A percentile compares a stretch with the other conserved stretches of the same genome.
Evolutionary conservation across 495 filamentous ascomycete genomes (phyloP).

Genomic region (Parachaetomium inaequale): DNA sequence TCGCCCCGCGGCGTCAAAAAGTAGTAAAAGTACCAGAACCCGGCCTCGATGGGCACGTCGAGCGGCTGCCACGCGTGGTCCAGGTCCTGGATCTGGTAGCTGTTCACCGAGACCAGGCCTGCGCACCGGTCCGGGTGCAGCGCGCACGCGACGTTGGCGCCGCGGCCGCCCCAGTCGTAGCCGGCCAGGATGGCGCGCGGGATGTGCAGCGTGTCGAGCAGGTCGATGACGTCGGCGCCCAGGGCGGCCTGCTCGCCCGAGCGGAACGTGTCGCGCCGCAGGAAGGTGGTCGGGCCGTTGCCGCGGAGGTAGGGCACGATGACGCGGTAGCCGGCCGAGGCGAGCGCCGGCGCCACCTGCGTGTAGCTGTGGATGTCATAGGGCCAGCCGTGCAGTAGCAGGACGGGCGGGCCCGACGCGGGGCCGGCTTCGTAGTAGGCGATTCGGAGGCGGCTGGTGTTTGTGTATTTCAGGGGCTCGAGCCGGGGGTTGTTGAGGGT

Average conservation of each 20-base stretch:
- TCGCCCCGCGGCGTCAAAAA: slow-evolving; percentile 1
- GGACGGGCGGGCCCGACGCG: neutral
- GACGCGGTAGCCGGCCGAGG: slow-evolving; percentile 1
- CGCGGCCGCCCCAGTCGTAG: too few relatives aligned
- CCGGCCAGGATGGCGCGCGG: too few relatives aligned
- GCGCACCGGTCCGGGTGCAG: too few relatives aligned
- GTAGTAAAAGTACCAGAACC: slow-evolving; percentile 7
- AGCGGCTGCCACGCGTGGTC: too few relatives aligned
- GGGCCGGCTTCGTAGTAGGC: slow-evolving; percentile 1
- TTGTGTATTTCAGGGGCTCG: too few relatives aligned
- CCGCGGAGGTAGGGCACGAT: slow-evolving; percentile 3
- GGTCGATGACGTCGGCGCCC: too few relatives aligned
- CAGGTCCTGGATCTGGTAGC: too few relatives aligned
- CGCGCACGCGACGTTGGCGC: too few relatives aligned
- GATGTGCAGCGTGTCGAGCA: too few relatives aligned
- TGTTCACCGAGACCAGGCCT: too few relatives aligned
- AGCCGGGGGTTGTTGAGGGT: too few relatives aligned
- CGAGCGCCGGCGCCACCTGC: neutral
- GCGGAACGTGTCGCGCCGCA: neutral
- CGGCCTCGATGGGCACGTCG: neutral
- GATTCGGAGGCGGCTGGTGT: neutral
- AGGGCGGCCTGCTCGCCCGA: neutral
- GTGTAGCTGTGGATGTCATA: neutral
- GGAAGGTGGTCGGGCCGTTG: neutral
- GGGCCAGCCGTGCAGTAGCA: slow-evolving; percentile 2